Base-by-base conservation (phyloP, 805 yeast species). In the Torulaspora gathmanii region DNA sequence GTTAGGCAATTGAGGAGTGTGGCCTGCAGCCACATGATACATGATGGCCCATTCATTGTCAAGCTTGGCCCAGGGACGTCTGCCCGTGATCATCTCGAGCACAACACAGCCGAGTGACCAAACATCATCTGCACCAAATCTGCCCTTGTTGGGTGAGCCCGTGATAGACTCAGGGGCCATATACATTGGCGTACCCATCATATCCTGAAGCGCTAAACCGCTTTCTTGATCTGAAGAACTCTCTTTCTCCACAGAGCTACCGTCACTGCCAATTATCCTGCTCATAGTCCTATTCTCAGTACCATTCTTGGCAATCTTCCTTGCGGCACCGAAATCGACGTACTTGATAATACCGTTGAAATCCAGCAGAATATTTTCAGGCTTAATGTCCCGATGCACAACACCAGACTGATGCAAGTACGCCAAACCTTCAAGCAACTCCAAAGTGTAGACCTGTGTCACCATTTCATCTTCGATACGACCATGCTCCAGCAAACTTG, bases 61-160 rank as follows among this genome's bases (percentile, higher is more conserved):
- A 49, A 89, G 71, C 64, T 88, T 86, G 12, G 95, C 85, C 99
- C 99, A 93, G 5, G 99, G 99, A 47, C 96, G 74, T 53, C 89
- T 74, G 11, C 99, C 99, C 0, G 98, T 90, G 1, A 91, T 87
- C 98, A 93, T 93, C 63, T 93, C 98, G 37, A 91, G 65, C 2
- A 93, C 85, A 65, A 96, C 91, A 65, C 99, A 93, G 3, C 99
- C 99, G 33, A 91, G 70, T 0, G 99, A 88, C 99, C 99, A 93
- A 27, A 93, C 86, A 68, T 93, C 99, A 37, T 67, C 68, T 4
- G 74, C 66, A 27, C 73, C 74, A 41, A 69, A 64, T 30, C 60
- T 61, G 2, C 68, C 64, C 31, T 65, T 64, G 33, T 51, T 54
- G 10, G 77, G 74, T 23, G 79, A 68, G 2, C 97, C 97, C 1